Percentiles rank a stretch among this genome's conserved stretches.
Evolutionary conservation across 2,329 filamentous ascomycete genomes (phyloP).

Genomic region (Anthostomella pinea): DNA sequence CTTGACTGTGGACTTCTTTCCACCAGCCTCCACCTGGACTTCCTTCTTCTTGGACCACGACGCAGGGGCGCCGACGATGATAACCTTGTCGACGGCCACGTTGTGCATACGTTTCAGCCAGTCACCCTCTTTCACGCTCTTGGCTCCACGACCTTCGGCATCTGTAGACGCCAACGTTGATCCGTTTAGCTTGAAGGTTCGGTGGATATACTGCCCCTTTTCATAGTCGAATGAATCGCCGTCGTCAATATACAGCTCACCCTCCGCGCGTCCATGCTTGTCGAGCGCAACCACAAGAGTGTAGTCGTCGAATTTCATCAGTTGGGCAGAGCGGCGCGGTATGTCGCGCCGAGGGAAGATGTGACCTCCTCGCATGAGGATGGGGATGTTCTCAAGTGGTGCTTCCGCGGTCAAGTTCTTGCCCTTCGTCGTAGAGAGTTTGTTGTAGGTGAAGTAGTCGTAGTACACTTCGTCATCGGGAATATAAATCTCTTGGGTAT

Average conservation of each 20-base stretch:
- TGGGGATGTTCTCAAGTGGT: constrained; percentile 79
- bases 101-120: constrained; percentile 78
- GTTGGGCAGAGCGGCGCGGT: constrained; percentile 76
- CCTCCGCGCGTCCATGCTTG: constrained; percentile 66
- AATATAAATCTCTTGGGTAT: constrained; percentile 76
- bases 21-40: constrained; percentile 54
- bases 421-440: constrained; percentile 67
- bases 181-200: constrained; percentile 66
- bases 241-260: constrained; percentile 87
- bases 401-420: constrained; percentile 68
- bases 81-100: constrained; percentile 78
- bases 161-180: constrained; percentile 68
- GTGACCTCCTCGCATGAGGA: constrained; percentile 91
- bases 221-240: constrained; percentile 90
- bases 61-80: constrained; percentile 76
- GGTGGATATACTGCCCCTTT: constrained; percentile 83
- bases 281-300: constrained; percentile 78
- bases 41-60: constrained; percentile 65
- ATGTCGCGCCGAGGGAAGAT: constrained; percentile 87
- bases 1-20: constrained; percentile 53
- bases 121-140: constrained; percentile 61
- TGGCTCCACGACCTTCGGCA: constrained; percentile 51
- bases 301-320: constrained; percentile 95
- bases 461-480: constrained; percentile 89
- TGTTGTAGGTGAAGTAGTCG: constrained; percentile 87